Conservation (phyloP, 1,284 basidiomycete genomes). For the Ustilago tritici region DNA sequence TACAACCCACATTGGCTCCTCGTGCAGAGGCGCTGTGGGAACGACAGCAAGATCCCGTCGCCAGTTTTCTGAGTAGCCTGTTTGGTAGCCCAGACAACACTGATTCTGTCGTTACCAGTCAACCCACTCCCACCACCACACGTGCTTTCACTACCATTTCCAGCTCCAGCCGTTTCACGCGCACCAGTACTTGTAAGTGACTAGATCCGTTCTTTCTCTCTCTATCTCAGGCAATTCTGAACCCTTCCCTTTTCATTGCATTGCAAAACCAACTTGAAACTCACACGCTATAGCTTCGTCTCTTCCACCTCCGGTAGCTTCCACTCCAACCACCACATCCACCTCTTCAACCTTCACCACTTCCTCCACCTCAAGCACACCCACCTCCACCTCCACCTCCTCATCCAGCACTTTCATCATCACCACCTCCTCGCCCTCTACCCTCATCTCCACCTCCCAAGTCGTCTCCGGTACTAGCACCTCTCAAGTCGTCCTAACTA, state of each 20-base stretch:
- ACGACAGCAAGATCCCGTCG: slow-evolving; percentile 24
- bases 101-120: slow-evolving; percentile 21
- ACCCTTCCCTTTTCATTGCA: not conserved
- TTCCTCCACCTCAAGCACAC: slow-evolving; percentile 22
- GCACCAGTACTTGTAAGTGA: slow-evolving; percentile 26
- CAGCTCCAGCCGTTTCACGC: slow-evolving; percentile 11
- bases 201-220: not conserved
- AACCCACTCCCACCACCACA: slow-evolving; percentile 9
- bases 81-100: slow-evolving; percentile 25
- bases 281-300: slow-evolving; percentile 13
- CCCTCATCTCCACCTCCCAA: slow-evolving; percentile 35
- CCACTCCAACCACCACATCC: slow-evolving; percentile 22
- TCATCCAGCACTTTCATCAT: slow-evolving; percentile 30
- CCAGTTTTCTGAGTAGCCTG: slow-evolving; percentile 19
- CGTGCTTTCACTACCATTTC: slow-evolving; percentile 12
- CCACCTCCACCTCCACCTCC: slow-evolving; percentile 22
- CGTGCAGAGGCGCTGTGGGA: slow-evolving; percentile 33
- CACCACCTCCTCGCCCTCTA: slow-evolving; percentile 44
- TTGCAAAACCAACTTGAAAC: not conserved
- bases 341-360: slow-evolving; percentile 17
- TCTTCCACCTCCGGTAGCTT: slow-evolving; percentile 20
- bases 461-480: slow-evolving; percentile 47
- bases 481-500: slow-evolving; percentile 39
- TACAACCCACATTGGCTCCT: slow-evolving; percentile 38
- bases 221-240: slow-evolving; percentile 9